These are phyloP conservation scores for Beauveria sp. DNA, from an alignment of 2,329 filamentous ascomycete genomes.

Conservation along the genomic window DNA sequence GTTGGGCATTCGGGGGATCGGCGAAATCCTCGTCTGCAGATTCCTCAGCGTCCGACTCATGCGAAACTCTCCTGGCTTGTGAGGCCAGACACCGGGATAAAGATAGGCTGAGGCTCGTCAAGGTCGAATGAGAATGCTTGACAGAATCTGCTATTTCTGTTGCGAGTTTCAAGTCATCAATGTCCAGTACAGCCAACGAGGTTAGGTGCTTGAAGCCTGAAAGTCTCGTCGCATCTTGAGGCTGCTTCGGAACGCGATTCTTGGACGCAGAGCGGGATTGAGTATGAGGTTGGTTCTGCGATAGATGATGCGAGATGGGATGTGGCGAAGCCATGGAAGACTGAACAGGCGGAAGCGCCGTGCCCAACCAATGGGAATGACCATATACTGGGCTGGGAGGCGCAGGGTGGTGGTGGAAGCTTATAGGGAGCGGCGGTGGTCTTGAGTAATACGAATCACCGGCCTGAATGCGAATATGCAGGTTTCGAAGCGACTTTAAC, in stretches of 20 bases:
- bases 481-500: conserved; percentile 41
- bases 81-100: conserved; percentile 46
- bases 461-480: conserved; percentile 52
- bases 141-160: conserved; percentile 49
- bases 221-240: conserved; percentile 42
- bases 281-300: conserved; percentile 10
- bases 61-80: conserved; percentile 28
- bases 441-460: conserved; percentile 47
- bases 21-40: conserved; percentile 49
- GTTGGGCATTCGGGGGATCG: conserved; percentile 28
- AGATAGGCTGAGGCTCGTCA: conserved; percentile 49
- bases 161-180: conserved; percentile 49
- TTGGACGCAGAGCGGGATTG: conserved; percentile 30
- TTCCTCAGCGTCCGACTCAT: conserved; percentile 36
- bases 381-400: not conserved
- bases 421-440: conserved; percentile 34
- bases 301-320: conserved; percentile 7
- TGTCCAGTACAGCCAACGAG: conserved; percentile 48
- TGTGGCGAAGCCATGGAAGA: conserved; percentile 12
- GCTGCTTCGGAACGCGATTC: conserved; percentile 25
- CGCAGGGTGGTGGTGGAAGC: conserved; percentile 6
- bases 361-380: conserved; percentile 20
- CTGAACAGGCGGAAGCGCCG: conserved; percentile 17
- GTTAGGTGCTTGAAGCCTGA: conserved; percentile 50
- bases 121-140: conserved; percentile 43